phyloP scores from a whole-genome alignment of 2,329 filamentous ascomycete species.

The Hirsutella minnesotensis region DNA sequence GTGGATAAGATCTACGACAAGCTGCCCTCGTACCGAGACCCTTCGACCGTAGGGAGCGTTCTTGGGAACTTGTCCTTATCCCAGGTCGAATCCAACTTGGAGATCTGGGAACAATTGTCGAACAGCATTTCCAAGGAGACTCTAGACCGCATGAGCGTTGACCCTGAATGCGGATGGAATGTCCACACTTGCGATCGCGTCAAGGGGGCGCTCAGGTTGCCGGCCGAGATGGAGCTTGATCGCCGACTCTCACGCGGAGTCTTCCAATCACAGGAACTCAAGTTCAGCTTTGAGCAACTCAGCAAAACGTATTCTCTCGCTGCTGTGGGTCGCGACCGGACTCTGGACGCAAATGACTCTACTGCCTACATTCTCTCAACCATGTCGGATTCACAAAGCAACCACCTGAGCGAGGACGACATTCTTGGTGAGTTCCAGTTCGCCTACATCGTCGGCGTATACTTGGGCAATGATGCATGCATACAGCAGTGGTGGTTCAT shows the following conservation, averaged over 20 bases:
- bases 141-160: conserved; percentile 35
- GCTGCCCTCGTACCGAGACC: conserved; percentile 33
- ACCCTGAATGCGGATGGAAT: conserved; percentile 31
- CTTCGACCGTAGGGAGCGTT: conserved; percentile 12
- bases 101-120: conserved; percentile 42
- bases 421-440: conserved; percentile 50
- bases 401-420: conserved; percentile 23
- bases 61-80: conserved; percentile 9
- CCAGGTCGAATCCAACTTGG: conserved; percentile 13
- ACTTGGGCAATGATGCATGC: conserved; percentile 46
- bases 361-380: conserved; percentile 32
- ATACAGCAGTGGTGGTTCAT: conserved; percentile 52
- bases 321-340: conserved; percentile 23
- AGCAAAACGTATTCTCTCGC: conserved; percentile 29
- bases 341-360: conserved; percentile 34
- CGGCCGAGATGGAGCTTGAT: conserved; percentile 27
- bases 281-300: conserved; percentile 34
- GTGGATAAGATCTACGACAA: conserved; percentile 25
- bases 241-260: conserved; percentile 20
- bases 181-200: conserved; percentile 42
- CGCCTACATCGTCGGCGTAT: conserved; percentile 43
- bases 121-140: conserved; percentile 31
- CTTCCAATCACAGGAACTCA: conserved; percentile 28
- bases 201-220: conserved; percentile 27
- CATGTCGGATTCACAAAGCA: conserved; percentile 18